phyloP scores from a whole-genome alignment of 176 grass and related monocot species.

The Tuctoria greenei region DNA sequence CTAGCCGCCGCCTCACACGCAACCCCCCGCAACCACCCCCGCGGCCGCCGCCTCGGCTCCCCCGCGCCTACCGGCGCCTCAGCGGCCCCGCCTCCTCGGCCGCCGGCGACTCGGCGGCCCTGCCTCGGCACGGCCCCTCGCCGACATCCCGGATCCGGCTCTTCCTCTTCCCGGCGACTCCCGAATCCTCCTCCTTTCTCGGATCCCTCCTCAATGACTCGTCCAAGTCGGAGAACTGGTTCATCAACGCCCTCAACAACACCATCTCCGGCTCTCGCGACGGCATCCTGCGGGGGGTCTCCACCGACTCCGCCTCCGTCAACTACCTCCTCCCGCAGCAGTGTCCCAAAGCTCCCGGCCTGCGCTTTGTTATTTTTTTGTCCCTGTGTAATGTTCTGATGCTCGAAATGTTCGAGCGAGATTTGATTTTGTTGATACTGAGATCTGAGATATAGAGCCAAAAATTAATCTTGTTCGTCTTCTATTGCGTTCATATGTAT shows the following conservation, averaged over 20 bases:
- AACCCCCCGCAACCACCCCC: too few relatives aligned
- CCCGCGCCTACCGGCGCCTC: too few relatives aligned
- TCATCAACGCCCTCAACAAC: constrained; percentile 84
- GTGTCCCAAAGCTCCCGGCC: neutral
- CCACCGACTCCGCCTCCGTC: constrained; percentile 80
- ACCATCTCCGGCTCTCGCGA: constrained; percentile 73
- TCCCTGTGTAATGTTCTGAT: too few relatives aligned
- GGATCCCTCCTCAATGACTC: constrained; percentile 89
- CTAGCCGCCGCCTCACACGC: too few relatives aligned
- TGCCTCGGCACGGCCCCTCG: too few relatives aligned
- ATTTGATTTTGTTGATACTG: too few relatives aligned
- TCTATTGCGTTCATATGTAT: too few relatives aligned
- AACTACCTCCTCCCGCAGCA: constrained; percentile 82
- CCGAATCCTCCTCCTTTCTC: constrained; percentile 79
- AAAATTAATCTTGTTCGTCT: too few relatives aligned
- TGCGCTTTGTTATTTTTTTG: too few relatives aligned
- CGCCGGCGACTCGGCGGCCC: constrained; percentile 26
- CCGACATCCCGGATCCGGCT: constrained; percentile 80
- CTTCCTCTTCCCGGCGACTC: constrained; percentile 89
- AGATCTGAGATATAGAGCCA: too few relatives aligned
- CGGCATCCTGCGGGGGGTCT: constrained; percentile 66
- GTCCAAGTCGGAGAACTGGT: constrained; percentile 92
- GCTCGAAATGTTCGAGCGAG: too few relatives aligned
- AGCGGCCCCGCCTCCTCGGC: constrained; percentile 43
- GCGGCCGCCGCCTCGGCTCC: too few relatives aligned